Base-by-base conservation (phyloP, 176 grass and related monocot genomes). In the Sorghum bicolor region DNA sequence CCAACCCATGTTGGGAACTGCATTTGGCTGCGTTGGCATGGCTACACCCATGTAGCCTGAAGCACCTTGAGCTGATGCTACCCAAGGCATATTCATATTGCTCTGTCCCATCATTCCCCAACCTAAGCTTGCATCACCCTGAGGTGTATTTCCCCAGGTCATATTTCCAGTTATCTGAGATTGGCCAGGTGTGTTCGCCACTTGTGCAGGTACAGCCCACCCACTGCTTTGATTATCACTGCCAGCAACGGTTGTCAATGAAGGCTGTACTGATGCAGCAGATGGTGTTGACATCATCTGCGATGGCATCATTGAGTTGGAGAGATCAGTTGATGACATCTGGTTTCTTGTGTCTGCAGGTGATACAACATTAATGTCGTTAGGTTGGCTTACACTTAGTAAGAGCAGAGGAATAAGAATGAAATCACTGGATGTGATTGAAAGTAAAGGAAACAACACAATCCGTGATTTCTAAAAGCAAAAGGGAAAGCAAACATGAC, bases 1-100 rank as follows among this genome's bases (percentile, higher is more conserved):
- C 93, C 90, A 95, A 60, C 88, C 90, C 64, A 89, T 61, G 80
- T 88, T 95, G 37, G 87, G 73, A 64, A 84, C 71, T 80, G 71
- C 83, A 90, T 84, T 95, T 88, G 87, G 69, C 55, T 89, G 87
- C 37, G 77, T 44, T 68, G 84, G 86, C 78, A 88, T 82, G 47
- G 76, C 57, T 65, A 90, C 80, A 71, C 89, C 89, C 94, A 97
- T 92, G 77, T 87, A 96, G 43, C 83, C 85, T 39, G 94, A 38
- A 2, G 90, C 81, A 63, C 86, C 80, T 92, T 91, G 92, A 76
- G 55, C 71, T 86, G 83, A 80, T 83, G 80, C 75, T 86, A 67
- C 84, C 80, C 87, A 89, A 68, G 91, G 30, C 80, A 94, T 81
- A 85, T 76, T 91, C 85, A 84, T 86, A 80, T 91, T 94, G 76